Evolutionary conservation across 495 filamentous ascomycete genomes (phyloP), one percentile per base, ranked within the genome.

Genomic region (Penicillium goetzii): DNA sequence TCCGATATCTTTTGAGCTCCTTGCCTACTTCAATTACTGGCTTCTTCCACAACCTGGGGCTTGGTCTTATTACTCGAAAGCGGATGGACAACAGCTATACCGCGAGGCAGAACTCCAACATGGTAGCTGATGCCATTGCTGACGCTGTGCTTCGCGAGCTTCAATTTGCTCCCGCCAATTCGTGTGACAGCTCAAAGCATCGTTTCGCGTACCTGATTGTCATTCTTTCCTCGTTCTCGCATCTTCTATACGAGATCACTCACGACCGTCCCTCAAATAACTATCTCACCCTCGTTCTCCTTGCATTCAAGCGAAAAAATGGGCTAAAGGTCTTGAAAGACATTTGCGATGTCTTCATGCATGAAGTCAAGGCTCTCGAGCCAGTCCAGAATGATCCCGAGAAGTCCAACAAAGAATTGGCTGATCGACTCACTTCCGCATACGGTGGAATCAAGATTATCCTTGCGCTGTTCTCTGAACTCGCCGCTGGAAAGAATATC

Each of bases 371-470:
- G 45, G 66, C 73, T 19, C 71, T 82, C 33, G 72, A 77, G n/a
- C 74, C 76, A n/a, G 50, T 72, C 0, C 68, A 74, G 17, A 66
- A 68, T 23, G 72, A 69, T 28, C 56, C 75, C 30, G 52, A 55
- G 19, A 78, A 78, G 15, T 73, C 80, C 55, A 74, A 80, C 17
- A 78, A 78, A 19, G 80, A 85, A 43, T 74, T 82, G 23, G 77
- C 80, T 45, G 78, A 77, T 28, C 77, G 80, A 56, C 72, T 85
- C 49, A 78, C 83, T 15, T 84, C 85, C 51, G 83, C 85, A 30
- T 85, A 84, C 67, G 85, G 84, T 26, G 91, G 90, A 51, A 87
- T 96, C 61, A 91, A 89, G 70, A 91, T 92, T 56, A 95, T 99
- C 51, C 82, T 99, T 25, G 85, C 86, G 30, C 85, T 97, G 47